Percentiles rank a stretch among this genome's conserved stretches.
Conservation (phyloP, 345 rosid species). For the Euphorbia lathyris region DNA sequence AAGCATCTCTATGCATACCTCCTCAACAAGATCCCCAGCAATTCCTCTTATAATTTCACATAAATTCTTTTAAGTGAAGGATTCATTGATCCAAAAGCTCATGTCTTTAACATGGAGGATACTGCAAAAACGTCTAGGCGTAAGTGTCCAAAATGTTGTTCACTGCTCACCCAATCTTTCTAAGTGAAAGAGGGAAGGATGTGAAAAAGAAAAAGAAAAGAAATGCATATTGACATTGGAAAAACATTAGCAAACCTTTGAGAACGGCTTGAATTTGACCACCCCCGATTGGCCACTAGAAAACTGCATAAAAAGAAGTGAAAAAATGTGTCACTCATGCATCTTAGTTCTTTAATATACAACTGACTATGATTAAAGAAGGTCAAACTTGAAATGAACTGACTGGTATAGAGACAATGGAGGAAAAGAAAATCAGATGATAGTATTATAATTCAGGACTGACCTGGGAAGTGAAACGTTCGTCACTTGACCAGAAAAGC, state of each 20-base stretch:
- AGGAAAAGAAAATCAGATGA: not conserved
- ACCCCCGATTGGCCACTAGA: slow-evolving; percentile 67
- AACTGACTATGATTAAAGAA: not conserved
- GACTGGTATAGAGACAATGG: not conserved
- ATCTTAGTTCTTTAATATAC: not conserved
- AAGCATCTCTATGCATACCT: slow-evolving; percentile 50
- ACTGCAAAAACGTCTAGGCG: slow-evolving; percentile 45
- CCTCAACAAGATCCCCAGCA: slow-evolving; percentile 95
- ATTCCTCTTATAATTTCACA: slow-evolving; percentile 89
- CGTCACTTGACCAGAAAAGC: slow-evolving; percentile 86
- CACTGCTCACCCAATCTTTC: not conserved
- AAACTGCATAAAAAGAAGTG: slow-evolving; percentile 47
- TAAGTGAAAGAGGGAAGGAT: not conserved
- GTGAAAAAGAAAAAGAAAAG: not conserved
- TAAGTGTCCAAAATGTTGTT: not conserved
- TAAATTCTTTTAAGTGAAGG: slow-evolving; percentile 90
- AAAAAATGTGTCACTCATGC: slow-evolving; percentile 7
- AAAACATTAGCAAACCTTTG: slow-evolving; percentile 57
- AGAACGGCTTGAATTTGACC: slow-evolving; percentile 87
- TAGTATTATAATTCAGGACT: slow-evolving; percentile 5
- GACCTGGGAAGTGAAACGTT: slow-evolving; percentile 86
- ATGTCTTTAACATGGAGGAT: slow-evolving; percentile 97
- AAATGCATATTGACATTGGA: not conserved
- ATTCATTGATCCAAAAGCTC: slow-evolving; percentile 92
- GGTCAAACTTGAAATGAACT: not conserved